phyloP scores from a whole-genome alignment of 2,329 filamentous ascomycete species.

The Exutisphaerella laricina region DNA sequence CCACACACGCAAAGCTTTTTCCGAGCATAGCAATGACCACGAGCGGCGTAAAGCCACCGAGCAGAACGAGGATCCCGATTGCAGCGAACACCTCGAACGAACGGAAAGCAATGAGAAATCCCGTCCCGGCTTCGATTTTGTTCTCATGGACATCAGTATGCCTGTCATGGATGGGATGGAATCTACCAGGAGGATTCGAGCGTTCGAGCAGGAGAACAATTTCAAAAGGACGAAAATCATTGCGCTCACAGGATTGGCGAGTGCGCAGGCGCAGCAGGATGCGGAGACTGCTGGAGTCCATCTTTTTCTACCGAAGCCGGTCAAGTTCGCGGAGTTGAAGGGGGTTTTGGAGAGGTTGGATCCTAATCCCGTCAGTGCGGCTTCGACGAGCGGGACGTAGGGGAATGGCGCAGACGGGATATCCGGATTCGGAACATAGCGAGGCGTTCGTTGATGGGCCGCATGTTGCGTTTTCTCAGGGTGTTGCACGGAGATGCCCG shows the following conservation, averaged over 20 bases:
- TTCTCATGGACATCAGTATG: conserved; percentile 46
- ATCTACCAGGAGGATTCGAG: conserved; percentile 28
- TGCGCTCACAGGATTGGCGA: conserved; percentile 29
- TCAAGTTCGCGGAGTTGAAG: conserved; percentile 24
- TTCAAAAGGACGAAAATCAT: conserved; percentile 19
- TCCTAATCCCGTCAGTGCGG: background rate
- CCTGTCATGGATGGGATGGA: conserved; percentile 34
- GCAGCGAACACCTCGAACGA: background rate
- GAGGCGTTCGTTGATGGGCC: background rate
- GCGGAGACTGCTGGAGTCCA: conserved; percentile 26
- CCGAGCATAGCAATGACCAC: background rate
- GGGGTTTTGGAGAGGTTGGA: conserved; percentile 12
- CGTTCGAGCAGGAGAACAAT: conserved; percentile 22
- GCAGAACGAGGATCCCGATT: background rate
- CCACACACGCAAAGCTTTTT: no score
- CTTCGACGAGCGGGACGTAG: background rate
- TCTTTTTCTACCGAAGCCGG: conserved; percentile 32
- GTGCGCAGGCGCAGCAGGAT: conserved; percentile 25
- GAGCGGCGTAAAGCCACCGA: background rate
- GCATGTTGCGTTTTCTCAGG: background rate
- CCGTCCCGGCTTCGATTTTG: conserved; percentile 31
- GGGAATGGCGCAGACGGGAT: background rate
- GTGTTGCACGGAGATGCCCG: no score
- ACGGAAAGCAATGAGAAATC: background rate
- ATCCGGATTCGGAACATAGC: background rate